Conservation (phyloP, 2,329 filamentous ascomycete species). For the Curvularia hawaiiensis region DNA sequence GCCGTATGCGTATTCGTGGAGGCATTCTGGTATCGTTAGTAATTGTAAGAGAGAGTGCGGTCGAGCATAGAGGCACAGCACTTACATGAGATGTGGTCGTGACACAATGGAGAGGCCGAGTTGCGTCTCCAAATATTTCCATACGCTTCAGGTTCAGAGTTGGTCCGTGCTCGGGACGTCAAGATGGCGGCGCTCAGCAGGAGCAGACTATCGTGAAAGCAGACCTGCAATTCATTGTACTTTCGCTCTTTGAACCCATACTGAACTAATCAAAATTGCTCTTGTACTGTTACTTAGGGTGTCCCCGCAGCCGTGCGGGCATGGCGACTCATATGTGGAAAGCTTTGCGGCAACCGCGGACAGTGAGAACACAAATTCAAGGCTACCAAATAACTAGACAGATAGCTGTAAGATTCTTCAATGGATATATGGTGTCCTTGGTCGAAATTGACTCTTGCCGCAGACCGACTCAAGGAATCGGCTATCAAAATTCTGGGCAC, state of each 20-base stretch:
- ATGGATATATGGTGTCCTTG: accelerated
- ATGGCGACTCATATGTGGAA: slow-evolving; percentile 37
- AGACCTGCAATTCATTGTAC: background rate
- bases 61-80: background rate
- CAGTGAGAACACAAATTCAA: slow-evolving; percentile 12
- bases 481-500: slow-evolving; percentile 79
- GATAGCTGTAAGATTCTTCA: slow-evolving; percentile 44
- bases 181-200: slow-evolving; percentile 18
- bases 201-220: slow-evolving; percentile 12
- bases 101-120: slow-evolving; percentile 30
- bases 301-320: slow-evolving; percentile 16
- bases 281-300: background rate
- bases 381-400: slow-evolving; percentile 26
- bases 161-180: slow-evolving; percentile 32
- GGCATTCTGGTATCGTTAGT: slow-evolving; percentile 38
- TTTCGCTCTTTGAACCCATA: background rate
- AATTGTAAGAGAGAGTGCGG: background rate
- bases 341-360: slow-evolving; percentile 22
- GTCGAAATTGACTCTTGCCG: background rate
- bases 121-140: slow-evolving; percentile 37
- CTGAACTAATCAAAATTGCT: background rate
- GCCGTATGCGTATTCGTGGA: slow-evolving; percentile 45
- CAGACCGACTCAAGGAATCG: slow-evolving; percentile 63
- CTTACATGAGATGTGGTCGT: slow-evolving; percentile 36
- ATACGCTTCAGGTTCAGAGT: slow-evolving; percentile 22